Evolutionary conservation across 805 yeast species (phyloP).

Genomic region (Ogataea allantospora): DNA sequence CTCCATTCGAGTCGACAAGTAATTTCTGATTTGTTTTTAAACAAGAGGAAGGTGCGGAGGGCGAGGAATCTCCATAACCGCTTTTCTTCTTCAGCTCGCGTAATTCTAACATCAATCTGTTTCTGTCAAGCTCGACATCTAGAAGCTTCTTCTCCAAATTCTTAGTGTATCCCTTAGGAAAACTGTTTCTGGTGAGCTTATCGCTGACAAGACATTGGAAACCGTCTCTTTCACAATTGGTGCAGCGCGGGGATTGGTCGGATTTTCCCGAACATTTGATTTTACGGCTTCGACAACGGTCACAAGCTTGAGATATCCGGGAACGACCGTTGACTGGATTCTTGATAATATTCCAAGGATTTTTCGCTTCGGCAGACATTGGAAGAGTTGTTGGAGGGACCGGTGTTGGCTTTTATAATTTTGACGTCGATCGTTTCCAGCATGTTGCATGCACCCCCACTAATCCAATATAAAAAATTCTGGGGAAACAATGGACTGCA

Average conservation of each 20-base stretch:
- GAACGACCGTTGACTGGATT: slow-evolving; percentile 37
- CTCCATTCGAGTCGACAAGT: slow-evolving; percentile 23
- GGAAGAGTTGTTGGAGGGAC: background rate
- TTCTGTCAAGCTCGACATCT: slow-evolving; percentile 56
- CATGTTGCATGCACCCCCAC: slow-evolving; percentile 11
- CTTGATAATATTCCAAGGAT: slow-evolving; percentile 35
- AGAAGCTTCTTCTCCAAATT: slow-evolving; percentile 63
- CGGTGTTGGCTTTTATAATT: slow-evolving; percentile 8
- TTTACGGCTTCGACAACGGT: slow-evolving; percentile 73
- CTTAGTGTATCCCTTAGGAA: slow-evolving; percentile 81
- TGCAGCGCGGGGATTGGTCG: slow-evolving; percentile 50
- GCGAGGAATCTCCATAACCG: background rate
- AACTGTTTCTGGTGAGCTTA: slow-evolving; percentile 70
- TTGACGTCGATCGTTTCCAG: slow-evolving; percentile 5
- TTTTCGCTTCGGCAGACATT: slow-evolving; percentile 9
- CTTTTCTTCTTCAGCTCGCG: slow-evolving; percentile 24
- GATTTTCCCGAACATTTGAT: slow-evolving; percentile 72
- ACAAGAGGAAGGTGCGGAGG: background rate
- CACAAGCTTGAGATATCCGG: slow-evolving; percentile 78
- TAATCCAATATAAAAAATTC: slow-evolving; percentile 8
- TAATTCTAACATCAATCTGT: slow-evolving; percentile 37
- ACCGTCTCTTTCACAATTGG: slow-evolving; percentile 62
- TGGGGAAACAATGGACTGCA: slow-evolving; percentile 16
- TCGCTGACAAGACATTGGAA: slow-evolving; percentile 72
- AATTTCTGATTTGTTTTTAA: background rate